Percentiles rank a stretch among this genome's conserved stretches.
Conservation (phyloP, 768 basidiomycete genomes). For the Leccinum boreale region DNA sequence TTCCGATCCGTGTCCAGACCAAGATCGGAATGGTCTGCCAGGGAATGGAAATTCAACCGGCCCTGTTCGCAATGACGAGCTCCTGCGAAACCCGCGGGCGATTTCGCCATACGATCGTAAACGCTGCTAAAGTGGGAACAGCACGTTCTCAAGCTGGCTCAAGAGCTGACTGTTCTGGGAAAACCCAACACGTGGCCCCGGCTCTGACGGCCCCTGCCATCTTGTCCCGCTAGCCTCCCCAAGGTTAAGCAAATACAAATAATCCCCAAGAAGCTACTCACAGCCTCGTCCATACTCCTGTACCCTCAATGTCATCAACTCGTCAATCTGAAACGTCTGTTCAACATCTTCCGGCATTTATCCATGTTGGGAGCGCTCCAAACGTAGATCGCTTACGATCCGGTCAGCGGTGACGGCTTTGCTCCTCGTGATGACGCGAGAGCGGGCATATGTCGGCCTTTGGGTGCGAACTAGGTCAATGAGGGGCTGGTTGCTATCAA, state of each 20-base stretch:
- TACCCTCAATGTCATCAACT: background rate
- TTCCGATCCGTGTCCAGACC: background rate
- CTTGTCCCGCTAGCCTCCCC: background rate
- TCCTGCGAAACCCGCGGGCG: conserved; percentile 24
- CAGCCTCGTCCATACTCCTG: conserved; percentile 2
- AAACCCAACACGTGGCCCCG: conserved; percentile 15
- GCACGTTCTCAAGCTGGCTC: conserved; percentile 15
- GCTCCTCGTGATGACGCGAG: background rate
- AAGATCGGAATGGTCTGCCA: background rate
- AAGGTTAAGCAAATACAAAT: conserved; percentile 24
- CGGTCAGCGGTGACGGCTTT: background rate
- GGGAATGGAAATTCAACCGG: background rate
- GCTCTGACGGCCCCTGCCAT: background rate
- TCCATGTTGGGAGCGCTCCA: background rate
- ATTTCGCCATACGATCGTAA: conserved; percentile 10
- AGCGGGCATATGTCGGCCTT: conserved; percentile 14
- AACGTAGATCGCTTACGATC: background rate
- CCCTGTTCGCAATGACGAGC: conserved; percentile 17
- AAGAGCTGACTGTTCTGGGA: conserved; percentile 16
- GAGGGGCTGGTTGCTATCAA: background rate
- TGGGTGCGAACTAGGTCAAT: background rate
- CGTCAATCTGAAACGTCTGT: background rate
- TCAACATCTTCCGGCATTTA: background rate
- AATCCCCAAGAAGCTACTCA: conserved; percentile 11
- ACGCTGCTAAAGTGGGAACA: conserved; percentile 8